These are phyloP conservation scores for Myriosclerotinia curreyana DNA, from an alignment of 2,329 filamentous ascomycete species.

Conservation along the genomic window DNA sequence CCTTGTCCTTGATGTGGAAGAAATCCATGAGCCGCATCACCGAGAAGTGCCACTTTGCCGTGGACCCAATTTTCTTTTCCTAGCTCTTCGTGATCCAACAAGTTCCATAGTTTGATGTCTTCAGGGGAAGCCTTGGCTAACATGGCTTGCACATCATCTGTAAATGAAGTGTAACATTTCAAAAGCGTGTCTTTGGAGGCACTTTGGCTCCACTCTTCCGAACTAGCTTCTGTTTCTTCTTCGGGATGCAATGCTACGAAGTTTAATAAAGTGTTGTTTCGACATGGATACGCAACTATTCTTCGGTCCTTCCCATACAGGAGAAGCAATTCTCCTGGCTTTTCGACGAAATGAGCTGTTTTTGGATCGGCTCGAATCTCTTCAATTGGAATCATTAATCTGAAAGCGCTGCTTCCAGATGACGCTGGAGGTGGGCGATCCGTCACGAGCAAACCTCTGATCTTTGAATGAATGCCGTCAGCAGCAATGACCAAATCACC, in stretches of 20 bases:
- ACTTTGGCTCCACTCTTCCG: slow-evolving; percentile 43
- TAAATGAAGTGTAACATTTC: slow-evolving; percentile 45
- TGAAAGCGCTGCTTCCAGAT: slow-evolving; percentile 32
- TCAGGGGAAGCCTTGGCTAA: slow-evolving; percentile 45
- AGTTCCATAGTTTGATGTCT: slow-evolving; percentile 54
- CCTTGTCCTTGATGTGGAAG: slow-evolving; percentile 62
- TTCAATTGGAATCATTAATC: slow-evolving; percentile 32
- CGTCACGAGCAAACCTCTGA: not conserved
- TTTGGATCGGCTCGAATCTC: slow-evolving; percentile 39
- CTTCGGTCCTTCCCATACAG: slow-evolving; percentile 45
- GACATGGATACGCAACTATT: slow-evolving; percentile 50
- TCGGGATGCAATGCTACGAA: slow-evolving; percentile 52
- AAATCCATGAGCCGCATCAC: slow-evolving; percentile 68
- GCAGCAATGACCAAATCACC: slow-evolving; percentile 54
- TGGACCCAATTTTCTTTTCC: slow-evolving; percentile 47
- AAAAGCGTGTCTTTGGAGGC: slow-evolving; percentile 42
- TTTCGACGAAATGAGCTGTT: slow-evolving; percentile 39
- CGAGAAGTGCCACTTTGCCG: slow-evolving; percentile 54
- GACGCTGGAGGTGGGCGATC: not conserved
- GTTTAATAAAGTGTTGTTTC: slow-evolving; percentile 46
- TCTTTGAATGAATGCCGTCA: slow-evolving; percentile 46
- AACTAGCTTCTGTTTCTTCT: slow-evolving; percentile 45
- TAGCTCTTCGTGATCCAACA: slow-evolving; percentile 48
- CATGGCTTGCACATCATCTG: slow-evolving; percentile 42
- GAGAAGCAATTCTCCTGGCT: slow-evolving; percentile 39